phyloP scores from a whole-genome alignment of 306 rosid species.

The Malus sylvestris region DNA sequence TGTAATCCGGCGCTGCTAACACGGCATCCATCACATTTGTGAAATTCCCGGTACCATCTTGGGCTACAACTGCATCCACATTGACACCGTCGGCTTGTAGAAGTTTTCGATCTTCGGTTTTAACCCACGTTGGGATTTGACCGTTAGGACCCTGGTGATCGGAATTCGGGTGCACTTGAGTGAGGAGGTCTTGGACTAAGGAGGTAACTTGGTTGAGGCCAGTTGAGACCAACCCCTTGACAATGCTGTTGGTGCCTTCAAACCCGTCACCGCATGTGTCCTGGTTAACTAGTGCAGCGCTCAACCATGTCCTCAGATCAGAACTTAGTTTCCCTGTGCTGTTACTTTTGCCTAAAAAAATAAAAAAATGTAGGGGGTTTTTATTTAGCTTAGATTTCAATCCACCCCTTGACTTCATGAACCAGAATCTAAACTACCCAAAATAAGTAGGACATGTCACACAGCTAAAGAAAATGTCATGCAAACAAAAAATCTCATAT shows the following conservation, averaged over 20 bases:
- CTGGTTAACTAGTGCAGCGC: constrained; percentile 59
- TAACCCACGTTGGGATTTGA: constrained; percentile 56
- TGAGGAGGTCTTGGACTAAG: constrained; percentile 37
- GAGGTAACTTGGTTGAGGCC: constrained; percentile 45
- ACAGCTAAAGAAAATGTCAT: not conserved
- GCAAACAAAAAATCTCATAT: not conserved
- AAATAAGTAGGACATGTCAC: not conserved
- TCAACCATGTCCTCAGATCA: constrained; percentile 84
- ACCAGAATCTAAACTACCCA: not conserved
- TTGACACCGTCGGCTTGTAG: constrained; percentile 29
- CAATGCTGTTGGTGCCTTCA: constrained; percentile 58
- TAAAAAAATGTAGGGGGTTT: no score
- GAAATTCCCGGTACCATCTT: constrained; percentile 72
- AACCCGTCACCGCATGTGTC: constrained; percentile 82
- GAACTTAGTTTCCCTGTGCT: constrained; percentile 63
- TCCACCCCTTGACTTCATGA: not conserved
- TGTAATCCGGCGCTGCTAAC: constrained; percentile 64
- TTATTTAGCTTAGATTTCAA: not conserved
- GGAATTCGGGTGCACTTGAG: constrained; percentile 32
- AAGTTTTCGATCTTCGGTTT: constrained; percentile 36
- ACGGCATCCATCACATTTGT: constrained; percentile 57
- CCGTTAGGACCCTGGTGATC: not conserved
- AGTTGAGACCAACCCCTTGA: constrained; percentile 30
- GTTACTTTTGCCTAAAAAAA: constrained; percentile 44
- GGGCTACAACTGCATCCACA: constrained; percentile 52